Evolutionary conservation across 345 rosid genomes (phyloP).

Genomic region (Bretschneidera sinensis): DNA sequence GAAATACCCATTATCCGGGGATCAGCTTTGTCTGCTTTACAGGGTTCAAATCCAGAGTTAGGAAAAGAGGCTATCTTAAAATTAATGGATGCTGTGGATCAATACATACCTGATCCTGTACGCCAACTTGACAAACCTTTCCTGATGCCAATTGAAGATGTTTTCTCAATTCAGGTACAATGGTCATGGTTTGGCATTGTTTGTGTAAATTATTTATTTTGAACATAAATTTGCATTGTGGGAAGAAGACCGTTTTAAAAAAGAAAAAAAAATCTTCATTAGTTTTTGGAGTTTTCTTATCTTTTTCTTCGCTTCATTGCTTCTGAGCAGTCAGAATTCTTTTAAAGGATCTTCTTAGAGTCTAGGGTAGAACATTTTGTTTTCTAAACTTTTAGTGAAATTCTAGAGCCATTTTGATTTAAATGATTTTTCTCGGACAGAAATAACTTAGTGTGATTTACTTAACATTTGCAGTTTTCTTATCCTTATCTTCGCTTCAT

Average conservation of each 20-base stretch:
- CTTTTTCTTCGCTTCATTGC: background rate
- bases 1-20: slow-evolving; percentile 92
- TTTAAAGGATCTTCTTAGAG: too few relatives aligned
- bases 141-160: slow-evolving; percentile 98
- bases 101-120: slow-evolving; percentile 92
- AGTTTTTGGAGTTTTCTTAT: background rate
- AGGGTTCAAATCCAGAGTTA: slow-evolving; percentile 87
- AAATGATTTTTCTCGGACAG: too few relatives aligned
- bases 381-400: too few relatives aligned
- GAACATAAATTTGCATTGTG: too few relatives aligned
- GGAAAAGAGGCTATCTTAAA: slow-evolving; percentile 87
- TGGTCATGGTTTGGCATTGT: background rate
- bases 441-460: too few relatives aligned
- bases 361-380: too few relatives aligned
- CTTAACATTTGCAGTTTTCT: too few relatives aligned
- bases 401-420: too few relatives aligned
- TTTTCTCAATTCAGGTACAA: slow-evolving; percentile 91
- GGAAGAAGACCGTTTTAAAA: too few relatives aligned
- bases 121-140: slow-evolving; percentile 95
- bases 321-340: background rate
- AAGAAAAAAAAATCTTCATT: too few relatives aligned
- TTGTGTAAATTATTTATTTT: too few relatives aligned
- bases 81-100: slow-evolving; percentile 94
- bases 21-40: slow-evolving; percentile 83
- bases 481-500: too few relatives aligned